These are phyloP conservation scores for Colletotrichum liaoningense DNA, from an alignment of 2,329 filamentous ascomycete genomes.

Conservation along the genomic window DNA sequence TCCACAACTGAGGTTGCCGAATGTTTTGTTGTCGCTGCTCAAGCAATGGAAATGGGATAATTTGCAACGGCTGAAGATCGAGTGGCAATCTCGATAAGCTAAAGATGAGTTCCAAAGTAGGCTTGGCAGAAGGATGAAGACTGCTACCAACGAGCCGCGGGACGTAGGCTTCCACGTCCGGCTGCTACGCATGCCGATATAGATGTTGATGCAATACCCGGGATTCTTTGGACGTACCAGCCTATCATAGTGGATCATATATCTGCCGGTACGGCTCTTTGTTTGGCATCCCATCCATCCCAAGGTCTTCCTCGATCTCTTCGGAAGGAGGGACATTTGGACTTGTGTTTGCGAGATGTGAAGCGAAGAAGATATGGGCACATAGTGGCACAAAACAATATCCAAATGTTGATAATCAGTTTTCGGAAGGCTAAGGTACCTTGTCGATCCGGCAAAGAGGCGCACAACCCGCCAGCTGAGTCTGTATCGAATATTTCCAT, in stretches of 20 bases:
- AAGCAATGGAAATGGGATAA: not conserved
- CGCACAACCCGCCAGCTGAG: not conserved
- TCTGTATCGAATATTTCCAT: not conserved
- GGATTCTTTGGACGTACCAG: not conserved
- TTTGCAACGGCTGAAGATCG: not conserved
- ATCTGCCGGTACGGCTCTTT: not conserved
- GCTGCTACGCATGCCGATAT: not conserved
- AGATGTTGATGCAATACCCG: slow-evolving; percentile 1
- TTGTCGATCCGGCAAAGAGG: not conserved
- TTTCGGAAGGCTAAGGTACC: not conserved
- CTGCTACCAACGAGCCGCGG: not conserved
- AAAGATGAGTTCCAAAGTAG: not conserved
- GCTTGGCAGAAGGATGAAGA: not conserved
- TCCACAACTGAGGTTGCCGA: not conserved
- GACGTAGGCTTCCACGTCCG: not conserved
- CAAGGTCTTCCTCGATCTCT: not conserved
- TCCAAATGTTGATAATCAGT: not conserved
- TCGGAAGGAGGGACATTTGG: not conserved
- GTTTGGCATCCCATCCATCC: not conserved
- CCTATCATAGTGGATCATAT: not conserved
- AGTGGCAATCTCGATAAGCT: not conserved
- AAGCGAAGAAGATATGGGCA: not conserved
- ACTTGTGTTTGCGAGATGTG: not conserved
- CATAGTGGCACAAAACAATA: too few relatives aligned
- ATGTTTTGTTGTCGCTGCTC: not conserved